phyloP scores from a whole-genome alignment of 352 stramenopile species.

The Phytopythium chamaehyphon region DNA sequence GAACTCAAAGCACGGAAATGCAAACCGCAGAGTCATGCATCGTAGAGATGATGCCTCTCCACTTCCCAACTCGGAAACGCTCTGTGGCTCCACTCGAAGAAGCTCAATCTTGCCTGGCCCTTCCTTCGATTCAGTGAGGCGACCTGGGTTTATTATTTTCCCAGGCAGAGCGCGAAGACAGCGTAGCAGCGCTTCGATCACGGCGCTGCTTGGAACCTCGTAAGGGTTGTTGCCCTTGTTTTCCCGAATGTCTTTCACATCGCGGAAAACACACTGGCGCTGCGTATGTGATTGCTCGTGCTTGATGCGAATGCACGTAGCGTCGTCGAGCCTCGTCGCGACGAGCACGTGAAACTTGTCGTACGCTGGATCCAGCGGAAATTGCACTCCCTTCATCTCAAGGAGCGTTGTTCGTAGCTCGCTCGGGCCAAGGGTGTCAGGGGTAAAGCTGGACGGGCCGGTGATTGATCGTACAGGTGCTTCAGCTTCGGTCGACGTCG shows the following conservation, averaged over 20 bases:
- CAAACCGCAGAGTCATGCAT: constrained; percentile 21
- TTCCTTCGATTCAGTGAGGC: constrained; percentile 17
- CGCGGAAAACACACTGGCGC: constrained; percentile 21
- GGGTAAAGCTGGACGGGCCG: background rate
- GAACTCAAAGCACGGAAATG: constrained; percentile 35
- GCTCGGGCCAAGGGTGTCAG: background rate
- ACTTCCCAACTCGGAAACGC: background rate
- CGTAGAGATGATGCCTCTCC: constrained; percentile 1
- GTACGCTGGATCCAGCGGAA: constrained; percentile 14
- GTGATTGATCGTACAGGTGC: too few relatives aligned
- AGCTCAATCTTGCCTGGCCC: constrained; percentile 30
- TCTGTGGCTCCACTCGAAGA: background rate
- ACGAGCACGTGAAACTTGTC: constrained; percentile 28
- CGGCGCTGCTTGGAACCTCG: constrained; percentile 15
- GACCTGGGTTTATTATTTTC: constrained; percentile 11
- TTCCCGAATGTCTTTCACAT: constrained; percentile 20
- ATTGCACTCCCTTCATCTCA: constrained; percentile 23
- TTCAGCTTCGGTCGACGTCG: background rate
- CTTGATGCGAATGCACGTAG: constrained; percentile 10
- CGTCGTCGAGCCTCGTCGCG: background rate
- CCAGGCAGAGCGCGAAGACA: constrained; percentile 17
- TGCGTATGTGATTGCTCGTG: constrained; percentile 22
- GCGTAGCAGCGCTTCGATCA: constrained; percentile 28
- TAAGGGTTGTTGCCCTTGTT: constrained; percentile 11
- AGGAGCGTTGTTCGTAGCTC: constrained; percentile 11